phyloP scores from a whole-genome alignment of 805 yeast species.

The Saturnispora halmiae region DNA sequence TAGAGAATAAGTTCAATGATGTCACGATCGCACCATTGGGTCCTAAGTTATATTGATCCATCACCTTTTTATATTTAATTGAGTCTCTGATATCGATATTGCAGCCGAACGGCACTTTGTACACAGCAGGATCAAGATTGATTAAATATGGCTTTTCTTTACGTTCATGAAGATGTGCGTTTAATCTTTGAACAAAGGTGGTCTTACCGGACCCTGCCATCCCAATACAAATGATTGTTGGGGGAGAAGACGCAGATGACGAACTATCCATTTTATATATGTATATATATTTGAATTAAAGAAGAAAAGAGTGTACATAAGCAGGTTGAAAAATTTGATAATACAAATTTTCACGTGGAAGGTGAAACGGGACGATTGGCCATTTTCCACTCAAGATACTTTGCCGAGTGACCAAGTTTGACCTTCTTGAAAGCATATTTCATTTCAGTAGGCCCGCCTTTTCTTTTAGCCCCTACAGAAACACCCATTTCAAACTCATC shows the following conservation, averaged over 20 bases:
- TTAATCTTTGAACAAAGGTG: conserved; percentile 91
- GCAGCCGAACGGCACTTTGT: conserved; percentile 86
- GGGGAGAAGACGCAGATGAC: too few relatives aligned
- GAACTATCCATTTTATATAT: background rate
- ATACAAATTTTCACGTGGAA: too few relatives aligned
- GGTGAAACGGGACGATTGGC: too few relatives aligned
- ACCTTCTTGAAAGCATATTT: conserved; percentile 23
- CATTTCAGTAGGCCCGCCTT: conserved; percentile 6
- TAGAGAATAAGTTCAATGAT: conserved; percentile 80
- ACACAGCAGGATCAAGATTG: conserved; percentile 93
- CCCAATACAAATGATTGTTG: conserved; percentile 33
- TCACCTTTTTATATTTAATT: conserved; percentile 88
- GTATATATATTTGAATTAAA: too few relatives aligned
- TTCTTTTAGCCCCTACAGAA: conserved; percentile 8
- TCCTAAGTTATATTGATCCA: conserved; percentile 91
- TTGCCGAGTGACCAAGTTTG: conserved; percentile 63
- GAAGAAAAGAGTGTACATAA: too few relatives aligned
- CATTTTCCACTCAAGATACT: conserved; percentile 56
- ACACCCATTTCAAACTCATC: conserved; percentile 14
- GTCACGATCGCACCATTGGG: conserved; percentile 99
- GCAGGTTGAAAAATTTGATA: background rate
- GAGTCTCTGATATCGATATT: conserved; percentile 96
- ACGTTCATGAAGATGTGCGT: conserved; percentile 73
- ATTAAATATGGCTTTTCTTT: conserved; percentile 80
- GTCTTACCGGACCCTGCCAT: conserved; percentile 83